Evolutionary conservation across 2,329 filamentous ascomycete species (phyloP).

Genomic region (Xylaria sp.): DNA sequence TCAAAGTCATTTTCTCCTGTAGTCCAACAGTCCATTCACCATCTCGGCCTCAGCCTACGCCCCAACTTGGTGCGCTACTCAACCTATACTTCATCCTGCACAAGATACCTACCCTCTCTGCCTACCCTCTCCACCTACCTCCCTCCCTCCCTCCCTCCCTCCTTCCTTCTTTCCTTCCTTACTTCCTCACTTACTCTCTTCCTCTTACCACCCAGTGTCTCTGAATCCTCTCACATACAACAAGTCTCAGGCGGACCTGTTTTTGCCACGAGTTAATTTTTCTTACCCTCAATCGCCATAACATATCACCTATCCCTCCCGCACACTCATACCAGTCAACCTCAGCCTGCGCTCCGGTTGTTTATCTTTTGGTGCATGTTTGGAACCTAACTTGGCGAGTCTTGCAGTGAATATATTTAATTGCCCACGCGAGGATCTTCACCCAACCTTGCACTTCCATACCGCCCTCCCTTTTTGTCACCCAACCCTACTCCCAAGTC

Average conservation of each 20-base stretch:
- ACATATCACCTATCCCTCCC: not conserved
- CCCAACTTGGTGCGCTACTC: not conserved
- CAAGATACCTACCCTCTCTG: not conserved
- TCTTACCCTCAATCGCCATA: not conserved
- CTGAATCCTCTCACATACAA: not conserved
- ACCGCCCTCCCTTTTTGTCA: not conserved
- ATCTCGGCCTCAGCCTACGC: not conserved
- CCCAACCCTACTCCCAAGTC: not conserved
- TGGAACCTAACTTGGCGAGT: not conserved
- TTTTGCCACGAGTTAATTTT: not conserved
- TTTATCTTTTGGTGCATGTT: not conserved
- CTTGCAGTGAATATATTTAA: not conserved
- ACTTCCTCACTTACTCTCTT: not conserved
- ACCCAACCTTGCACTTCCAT: not conserved
- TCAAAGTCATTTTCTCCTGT: not conserved
- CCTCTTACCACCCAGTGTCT: not conserved
- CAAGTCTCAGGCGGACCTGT: not conserved
- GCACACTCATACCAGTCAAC: not conserved
- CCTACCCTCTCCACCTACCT: not conserved
- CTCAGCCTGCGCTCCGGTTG: not conserved
- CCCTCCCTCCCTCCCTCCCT: too few species aligned
- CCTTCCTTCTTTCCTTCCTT: not conserved
- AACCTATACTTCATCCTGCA: constrained; percentile 7
- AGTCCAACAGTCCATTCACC: not conserved
- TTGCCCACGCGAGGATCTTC: not conserved